A percentile compares a stretch with the other conserved stretches of the same genome.
Conservation (phyloP, 2,329 filamentous ascomycete genomes). For the Fusarium burgessii region DNA sequence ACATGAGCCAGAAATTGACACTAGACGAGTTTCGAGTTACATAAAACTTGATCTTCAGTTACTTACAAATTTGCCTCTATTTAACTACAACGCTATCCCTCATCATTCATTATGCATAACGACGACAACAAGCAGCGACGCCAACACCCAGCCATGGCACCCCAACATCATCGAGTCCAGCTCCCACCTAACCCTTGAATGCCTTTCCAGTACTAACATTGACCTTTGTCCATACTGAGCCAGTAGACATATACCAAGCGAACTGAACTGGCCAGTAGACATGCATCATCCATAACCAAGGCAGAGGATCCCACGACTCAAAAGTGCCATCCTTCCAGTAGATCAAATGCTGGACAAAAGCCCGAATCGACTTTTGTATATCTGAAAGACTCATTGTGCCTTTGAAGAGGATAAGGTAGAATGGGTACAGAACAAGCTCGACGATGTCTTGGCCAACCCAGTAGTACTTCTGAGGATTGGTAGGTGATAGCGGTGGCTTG, state of each 20-base stretch:
- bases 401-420: slow-evolving; percentile 51
- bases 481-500: slow-evolving; percentile 41
- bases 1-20: too few species aligned
- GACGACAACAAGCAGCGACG: too few species aligned
- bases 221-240: slow-evolving; percentile 69
- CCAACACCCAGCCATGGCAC: not conserved
- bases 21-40: too few species aligned
- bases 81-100: not conserved
- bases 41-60: too few species aligned
- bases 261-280: slow-evolving; percentile 68
- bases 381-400: slow-evolving; percentile 40
- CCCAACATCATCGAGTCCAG: not conserved
- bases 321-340: slow-evolving; percentile 68
- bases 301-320: slow-evolving; percentile 66
- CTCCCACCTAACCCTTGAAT: slow-evolving; percentile 36
- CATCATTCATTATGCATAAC: not conserved
- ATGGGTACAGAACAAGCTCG: slow-evolving; percentile 60
- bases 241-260: slow-evolving; percentile 55
- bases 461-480: slow-evolving; percentile 57
- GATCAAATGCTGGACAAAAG: slow-evolving; percentile 54
- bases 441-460: slow-evolving; percentile 77
- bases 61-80: not conserved
- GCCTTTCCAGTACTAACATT: slow-evolving; percentile 72
- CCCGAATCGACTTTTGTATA: slow-evolving; percentile 39
- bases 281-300: slow-evolving; percentile 68